phyloP scores from a whole-genome alignment of 2,329 filamentous ascomycete species.

The Cercospora sp. region DNA sequence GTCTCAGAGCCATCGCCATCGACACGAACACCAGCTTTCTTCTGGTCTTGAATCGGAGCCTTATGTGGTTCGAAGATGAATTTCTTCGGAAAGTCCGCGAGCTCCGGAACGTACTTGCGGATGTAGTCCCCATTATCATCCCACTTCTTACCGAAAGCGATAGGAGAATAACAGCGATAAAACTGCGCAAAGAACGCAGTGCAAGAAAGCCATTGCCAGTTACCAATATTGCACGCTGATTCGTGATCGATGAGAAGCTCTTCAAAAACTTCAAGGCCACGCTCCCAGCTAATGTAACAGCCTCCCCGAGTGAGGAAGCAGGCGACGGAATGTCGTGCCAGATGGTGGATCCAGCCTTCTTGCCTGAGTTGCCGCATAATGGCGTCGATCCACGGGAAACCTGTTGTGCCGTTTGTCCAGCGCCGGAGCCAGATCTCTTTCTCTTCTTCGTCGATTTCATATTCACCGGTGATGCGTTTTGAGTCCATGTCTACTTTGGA shows the following conservation, averaged over 20 bases:
- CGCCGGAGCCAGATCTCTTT: conserved; percentile 67
- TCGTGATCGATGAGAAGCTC: conserved; percentile 76
- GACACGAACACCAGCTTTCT: conserved; percentile 64
- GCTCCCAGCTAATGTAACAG: conserved; percentile 77
- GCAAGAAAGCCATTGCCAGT: conserved; percentile 78
- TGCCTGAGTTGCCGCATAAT: conserved; percentile 71
- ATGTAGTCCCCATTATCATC: conserved; percentile 68
- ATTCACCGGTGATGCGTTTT: conserved; percentile 56
- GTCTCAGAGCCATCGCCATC: conserved; percentile 51
- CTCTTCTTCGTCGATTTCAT: conserved; percentile 62
- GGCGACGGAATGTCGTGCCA: conserved; percentile 74
- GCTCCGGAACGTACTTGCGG: conserved; percentile 60
- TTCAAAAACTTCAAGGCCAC: conserved; percentile 75
- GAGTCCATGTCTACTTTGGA: conserved; percentile 56
- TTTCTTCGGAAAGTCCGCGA: conserved; percentile 58
- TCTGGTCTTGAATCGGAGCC: conserved; percentile 67
- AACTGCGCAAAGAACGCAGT: conserved; percentile 74
- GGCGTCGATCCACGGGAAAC: conserved; percentile 79
- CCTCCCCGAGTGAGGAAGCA: conserved; percentile 79
- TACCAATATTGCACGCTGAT: conserved; percentile 69
- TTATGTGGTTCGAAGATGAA: conserved; percentile 82
- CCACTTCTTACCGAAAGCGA: conserved; percentile 74
- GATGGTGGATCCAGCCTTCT: conserved; percentile 79
- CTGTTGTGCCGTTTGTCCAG: conserved; percentile 69
- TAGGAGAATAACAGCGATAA: conserved; percentile 62